Conservation (phyloP, 306 rosid genomes). For the Cercis canadensis region DNA sequence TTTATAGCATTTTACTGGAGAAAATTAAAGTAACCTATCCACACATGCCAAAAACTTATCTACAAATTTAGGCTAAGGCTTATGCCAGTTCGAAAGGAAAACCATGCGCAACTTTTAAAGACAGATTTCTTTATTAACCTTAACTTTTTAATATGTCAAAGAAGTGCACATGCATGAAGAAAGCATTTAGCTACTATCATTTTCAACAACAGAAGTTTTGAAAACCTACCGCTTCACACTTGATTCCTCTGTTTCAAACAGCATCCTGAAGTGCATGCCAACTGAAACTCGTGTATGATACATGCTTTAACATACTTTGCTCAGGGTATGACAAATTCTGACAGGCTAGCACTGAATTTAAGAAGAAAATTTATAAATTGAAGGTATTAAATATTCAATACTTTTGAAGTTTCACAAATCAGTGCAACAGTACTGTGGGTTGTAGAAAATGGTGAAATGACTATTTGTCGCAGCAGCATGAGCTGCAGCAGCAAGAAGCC, state of each 20-base stretch:
- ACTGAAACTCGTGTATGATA: conserved; percentile 95
- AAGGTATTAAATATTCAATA: not conserved
- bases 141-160: not conserved
- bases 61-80: not conserved
- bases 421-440: conserved; percentile 71
- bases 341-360: conserved; percentile 85
- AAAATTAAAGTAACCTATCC: too few species aligned
- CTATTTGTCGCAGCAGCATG: conserved; percentile 98
- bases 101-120: not conserved
- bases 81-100: not conserved
- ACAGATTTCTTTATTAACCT: not conserved
- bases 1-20: not conserved
- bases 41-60: too few species aligned
- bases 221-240: conserved; percentile 86
- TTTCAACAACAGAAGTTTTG: conserved; percentile 4
- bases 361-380: conserved; percentile 21
- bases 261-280: conserved; percentile 98
- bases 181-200: conserved; percentile 5
- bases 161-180: not conserved
- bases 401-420: not conserved
- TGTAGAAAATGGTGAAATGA: conserved; percentile 94
- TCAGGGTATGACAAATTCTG: conserved; percentile 93
- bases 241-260: conserved; percentile 98
- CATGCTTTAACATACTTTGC: conserved; percentile 91
- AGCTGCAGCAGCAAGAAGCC: conserved; percentile 99